Evolutionary conservation across 2,329 filamentous ascomycete species (phyloP), one percentile per base, ranked within the genome.

Genomic region (Cordyceps pruinosa): DNA sequence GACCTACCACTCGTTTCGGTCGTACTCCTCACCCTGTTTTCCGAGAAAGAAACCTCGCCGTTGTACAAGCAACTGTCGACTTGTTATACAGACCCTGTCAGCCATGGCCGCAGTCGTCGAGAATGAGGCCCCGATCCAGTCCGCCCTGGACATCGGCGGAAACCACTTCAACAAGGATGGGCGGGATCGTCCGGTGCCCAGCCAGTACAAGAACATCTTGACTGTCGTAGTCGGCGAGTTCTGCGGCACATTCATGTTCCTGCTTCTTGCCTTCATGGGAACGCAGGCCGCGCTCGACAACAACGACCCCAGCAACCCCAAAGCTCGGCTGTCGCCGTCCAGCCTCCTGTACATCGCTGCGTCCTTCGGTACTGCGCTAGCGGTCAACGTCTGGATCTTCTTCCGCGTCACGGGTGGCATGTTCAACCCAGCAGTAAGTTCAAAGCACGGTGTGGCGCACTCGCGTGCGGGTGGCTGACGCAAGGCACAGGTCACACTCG

Each of bases 311-410:
- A 35, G 45, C 1, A 57, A 70, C 19, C 62, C 68, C 2, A 51
- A 56, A 0, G 65, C 66, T 0, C 65, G 66, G 6, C 66, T 74
- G 1, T 56, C 68, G 13, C 67, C 72, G 0, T 65, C 66, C 44
- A 71, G 67, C 30, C 64, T 82, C 37, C 63, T 82, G 23, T 81
- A 77, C 63, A 77, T 82, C 59, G 75, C 77, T 32, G 62, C 77
- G 1, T 70, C 73, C 34, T 82, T 82, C 54, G 78, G 78, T 13
- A 67, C 77, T 9, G 74, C 78, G 3, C 65, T 84, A 23, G 72
- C 76, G 2, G 75, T 80, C 57, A 82, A 78, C 56, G 79, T 80
- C 9, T 83, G 79, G 79, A 73, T 79, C 25, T 83, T 83, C 64
- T 83, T 75, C 63, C 74, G 81, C 44, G 72, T 83, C 23, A 79